phyloP scores from a whole-genome alignment of 441 rosid genomes.

The Eruca vesicaria region DNA sequence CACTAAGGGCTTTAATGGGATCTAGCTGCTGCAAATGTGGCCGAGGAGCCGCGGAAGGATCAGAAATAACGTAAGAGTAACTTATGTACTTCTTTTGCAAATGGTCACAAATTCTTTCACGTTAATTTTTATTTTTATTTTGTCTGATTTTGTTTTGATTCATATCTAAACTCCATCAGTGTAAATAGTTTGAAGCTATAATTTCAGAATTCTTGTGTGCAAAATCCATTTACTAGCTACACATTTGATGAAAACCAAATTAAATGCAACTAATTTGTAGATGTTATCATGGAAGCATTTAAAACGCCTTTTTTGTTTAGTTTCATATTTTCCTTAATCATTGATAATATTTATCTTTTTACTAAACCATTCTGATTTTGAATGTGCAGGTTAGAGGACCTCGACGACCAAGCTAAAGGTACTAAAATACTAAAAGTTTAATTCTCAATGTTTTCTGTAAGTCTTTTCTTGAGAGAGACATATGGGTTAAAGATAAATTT shows the following conservation, averaged over 20 bases:
- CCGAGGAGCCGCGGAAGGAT: background rate
- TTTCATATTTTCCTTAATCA: background rate
- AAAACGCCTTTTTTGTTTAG: background rate
- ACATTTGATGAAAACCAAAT: background rate
- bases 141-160: background rate
- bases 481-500: conserved; percentile 53
- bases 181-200: background rate
- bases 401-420: background rate
- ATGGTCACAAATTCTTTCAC: background rate
- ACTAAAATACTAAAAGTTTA: conserved; percentile 15
- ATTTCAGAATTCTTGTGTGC: background rate
- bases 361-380: conserved; percentile 15
- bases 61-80: background rate
- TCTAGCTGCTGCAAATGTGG: background rate
- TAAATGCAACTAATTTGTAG: background rate
- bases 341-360: background rate
- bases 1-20: conserved; percentile 5
- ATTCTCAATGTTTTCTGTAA: background rate
- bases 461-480: background rate
- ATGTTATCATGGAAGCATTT: background rate
- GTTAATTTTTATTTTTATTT: background rate
- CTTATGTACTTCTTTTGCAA: background rate
- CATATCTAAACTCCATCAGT: background rate
- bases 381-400: conserved; percentile 15
- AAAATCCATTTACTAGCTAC: background rate